Evolutionary conservation across 2,329 filamentous ascomycete species (phyloP).

Genomic region (Raffaelea arxii): DNA sequence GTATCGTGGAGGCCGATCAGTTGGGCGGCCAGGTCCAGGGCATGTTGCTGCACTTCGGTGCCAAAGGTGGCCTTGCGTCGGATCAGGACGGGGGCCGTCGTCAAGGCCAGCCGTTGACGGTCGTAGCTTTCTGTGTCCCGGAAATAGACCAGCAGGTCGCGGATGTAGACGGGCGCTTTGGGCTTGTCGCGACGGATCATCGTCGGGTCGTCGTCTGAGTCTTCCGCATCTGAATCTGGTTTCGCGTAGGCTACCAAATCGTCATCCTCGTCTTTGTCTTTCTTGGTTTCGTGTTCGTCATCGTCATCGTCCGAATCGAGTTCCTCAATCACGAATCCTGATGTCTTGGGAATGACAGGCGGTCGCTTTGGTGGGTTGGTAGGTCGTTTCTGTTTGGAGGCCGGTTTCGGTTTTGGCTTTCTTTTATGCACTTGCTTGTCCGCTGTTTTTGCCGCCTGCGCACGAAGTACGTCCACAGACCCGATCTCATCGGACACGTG

Average conservation of each 20-base stretch:
- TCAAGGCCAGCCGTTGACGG: slow-evolving; percentile 68
- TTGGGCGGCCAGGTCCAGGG: slow-evolving; percentile 66
- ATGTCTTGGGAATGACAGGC: slow-evolving; percentile 15
- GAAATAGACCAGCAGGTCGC: slow-evolving; percentile 70
- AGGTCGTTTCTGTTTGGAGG: slow-evolving; percentile 15
- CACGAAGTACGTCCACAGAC: slow-evolving; percentile 36
- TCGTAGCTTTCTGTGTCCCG: slow-evolving; percentile 78
- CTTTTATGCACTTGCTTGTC: background rate
- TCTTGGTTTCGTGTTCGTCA: slow-evolving; percentile 35
- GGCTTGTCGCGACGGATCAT: slow-evolving; percentile 75
- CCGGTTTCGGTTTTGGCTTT: background rate
- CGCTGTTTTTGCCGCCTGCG: slow-evolving; percentile 10
- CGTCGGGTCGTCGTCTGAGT: slow-evolving; percentile 89
- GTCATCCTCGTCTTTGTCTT: slow-evolving; percentile 59
- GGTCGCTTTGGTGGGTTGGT: slow-evolving; percentile 17
- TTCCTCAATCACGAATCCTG: slow-evolving; percentile 53
- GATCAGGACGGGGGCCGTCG: slow-evolving; percentile 69
- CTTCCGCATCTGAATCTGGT: slow-evolving; percentile 77
- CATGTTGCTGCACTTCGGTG: slow-evolving; percentile 76
- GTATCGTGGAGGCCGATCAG: slow-evolving; percentile 78
- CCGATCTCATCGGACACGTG: slow-evolving; percentile 55
- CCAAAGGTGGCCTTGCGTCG: slow-evolving; percentile 83
- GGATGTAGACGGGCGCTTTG: slow-evolving; percentile 79
- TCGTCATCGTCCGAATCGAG: slow-evolving; percentile 50
- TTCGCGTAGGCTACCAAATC: slow-evolving; percentile 73